Percentiles rank a stretch among this genome's conserved stretches.
phyloP scores from a whole-genome alignment of 805 yeast species.

The Cyberlindnera mrakii region DNA sequence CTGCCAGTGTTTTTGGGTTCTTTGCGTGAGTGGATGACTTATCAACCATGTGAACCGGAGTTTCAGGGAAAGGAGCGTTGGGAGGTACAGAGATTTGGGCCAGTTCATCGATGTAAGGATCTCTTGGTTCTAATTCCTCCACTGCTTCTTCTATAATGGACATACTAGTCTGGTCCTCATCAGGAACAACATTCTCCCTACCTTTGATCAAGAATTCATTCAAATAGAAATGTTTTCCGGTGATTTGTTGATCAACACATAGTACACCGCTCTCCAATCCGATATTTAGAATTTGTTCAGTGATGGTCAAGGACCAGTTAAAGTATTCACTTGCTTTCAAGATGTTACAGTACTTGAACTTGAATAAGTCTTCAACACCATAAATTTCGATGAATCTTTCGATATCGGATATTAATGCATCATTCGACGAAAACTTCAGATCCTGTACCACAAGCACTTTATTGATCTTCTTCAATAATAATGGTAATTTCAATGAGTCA shows the following conservation, averaged over 20 bases:
- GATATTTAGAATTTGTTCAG: conserved; percentile 56
- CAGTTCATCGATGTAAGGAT: background rate
- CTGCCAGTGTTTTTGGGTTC: conserved; percentile 4
- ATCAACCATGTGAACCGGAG: background rate
- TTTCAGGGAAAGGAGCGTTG: background rate
- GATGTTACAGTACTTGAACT: conserved; percentile 20
- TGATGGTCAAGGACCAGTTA: conserved; percentile 61
- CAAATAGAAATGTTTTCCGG: conserved; percentile 58
- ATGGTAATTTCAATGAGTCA: conserved; percentile 52
- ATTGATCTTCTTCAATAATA: conserved; percentile 35
- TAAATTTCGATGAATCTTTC: conserved; percentile 23
- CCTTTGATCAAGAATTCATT: conserved; percentile 30
- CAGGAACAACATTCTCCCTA: background rate
- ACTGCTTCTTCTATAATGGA: background rate
- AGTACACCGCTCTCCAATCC: conserved; percentile 53
- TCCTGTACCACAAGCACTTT: conserved; percentile 35
- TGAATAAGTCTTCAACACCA: conserved; percentile 24
- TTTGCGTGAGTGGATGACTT: background rate
- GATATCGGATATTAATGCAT: conserved; percentile 24
- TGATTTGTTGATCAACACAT: conserved; percentile 61
- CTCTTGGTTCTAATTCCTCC: conserved; percentile 2
- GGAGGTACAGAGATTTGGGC: background rate
- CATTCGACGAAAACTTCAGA: conserved; percentile 30
- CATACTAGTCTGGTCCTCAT: too few relatives aligned
- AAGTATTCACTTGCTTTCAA: conserved; percentile 29